A percentile compares a stretch with the other conserved stretches of the same genome.
Evolutionary conservation across 106 monocot species (phyloP).

Genomic region (Amphibolis antarctica): DNA sequence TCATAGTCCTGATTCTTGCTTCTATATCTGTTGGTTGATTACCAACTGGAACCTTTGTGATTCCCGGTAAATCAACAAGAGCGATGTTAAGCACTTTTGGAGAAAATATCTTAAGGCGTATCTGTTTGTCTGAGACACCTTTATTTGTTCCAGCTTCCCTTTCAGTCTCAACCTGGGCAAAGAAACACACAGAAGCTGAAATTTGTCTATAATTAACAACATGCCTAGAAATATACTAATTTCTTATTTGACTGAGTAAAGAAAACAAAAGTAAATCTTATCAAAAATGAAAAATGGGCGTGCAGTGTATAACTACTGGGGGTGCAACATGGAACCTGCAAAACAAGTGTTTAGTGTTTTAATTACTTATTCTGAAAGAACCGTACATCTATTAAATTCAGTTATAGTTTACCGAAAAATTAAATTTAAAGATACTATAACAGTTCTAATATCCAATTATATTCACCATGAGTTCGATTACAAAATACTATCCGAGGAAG

Average conservation of each 20-base stretch:
- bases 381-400: too few species aligned
- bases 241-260: neutral
- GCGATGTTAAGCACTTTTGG: slow-evolving; percentile 80
- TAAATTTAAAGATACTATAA: too few species aligned
- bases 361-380: too few species aligned
- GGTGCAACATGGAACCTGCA: too few species aligned
- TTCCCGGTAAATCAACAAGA: slow-evolving; percentile 83
- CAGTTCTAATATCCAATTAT: too few species aligned
- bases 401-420: too few species aligned
- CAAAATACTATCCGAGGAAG: too few species aligned
- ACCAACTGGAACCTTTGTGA: slow-evolving; percentile 83
- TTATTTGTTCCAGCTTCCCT: slow-evolving; percentile 70
- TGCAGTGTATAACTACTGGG: too few species aligned
- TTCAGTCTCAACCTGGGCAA: slow-evolving; percentile 59
- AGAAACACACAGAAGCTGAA: neutral
- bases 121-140: slow-evolving; percentile 75
- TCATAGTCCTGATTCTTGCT: slow-evolving; percentile 62
- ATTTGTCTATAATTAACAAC: neutral
- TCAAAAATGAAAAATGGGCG: too few species aligned
- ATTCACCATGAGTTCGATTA: too few species aligned
- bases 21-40: slow-evolving; percentile 82
- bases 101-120: slow-evolving; percentile 77
- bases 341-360: too few species aligned
- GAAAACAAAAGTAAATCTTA: neutral
- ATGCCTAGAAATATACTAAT: neutral